phyloP scores from a whole-genome alignment of 257 asterid species.

The Solanum lycopersicoides region DNA sequence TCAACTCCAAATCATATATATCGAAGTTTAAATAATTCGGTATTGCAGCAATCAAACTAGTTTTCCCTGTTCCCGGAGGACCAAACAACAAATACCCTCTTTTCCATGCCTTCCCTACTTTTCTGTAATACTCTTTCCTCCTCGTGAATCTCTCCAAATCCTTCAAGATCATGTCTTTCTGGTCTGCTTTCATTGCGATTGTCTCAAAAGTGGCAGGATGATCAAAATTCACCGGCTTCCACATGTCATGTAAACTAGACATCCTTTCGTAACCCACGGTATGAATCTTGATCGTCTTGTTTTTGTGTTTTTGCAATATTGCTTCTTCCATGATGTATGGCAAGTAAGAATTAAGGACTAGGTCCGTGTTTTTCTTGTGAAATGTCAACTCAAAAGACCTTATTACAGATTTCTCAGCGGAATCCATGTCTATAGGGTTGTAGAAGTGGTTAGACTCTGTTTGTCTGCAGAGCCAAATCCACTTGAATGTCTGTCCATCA shows the following conservation, averaged over 20 bases:
- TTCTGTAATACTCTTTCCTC: conserved; percentile 8
- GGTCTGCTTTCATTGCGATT: conserved; percentile 6
- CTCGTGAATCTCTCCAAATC: conserved; percentile 11
- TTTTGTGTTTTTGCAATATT: background rate
- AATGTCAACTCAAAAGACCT: no score
- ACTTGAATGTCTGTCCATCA: background rate
- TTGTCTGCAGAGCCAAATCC: background rate
- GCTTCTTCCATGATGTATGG: no score
- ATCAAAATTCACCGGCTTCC: no score
- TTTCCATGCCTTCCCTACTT: conserved; percentile 25
- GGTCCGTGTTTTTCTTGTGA: no score
- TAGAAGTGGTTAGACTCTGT: background rate
- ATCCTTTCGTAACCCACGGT: no score
- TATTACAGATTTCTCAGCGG: background rate
- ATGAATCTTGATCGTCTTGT: no score
- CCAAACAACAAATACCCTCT: conserved; percentile 19
- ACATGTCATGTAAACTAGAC: no score
- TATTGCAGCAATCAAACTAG: background rate
- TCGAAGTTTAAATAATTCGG: background rate
- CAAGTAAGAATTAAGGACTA: no score
- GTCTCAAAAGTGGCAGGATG: background rate
- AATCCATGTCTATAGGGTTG: background rate
- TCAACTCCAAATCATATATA: conserved; percentile 8
- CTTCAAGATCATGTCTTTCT: background rate
- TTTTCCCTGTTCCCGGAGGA: background rate